phyloP scores from a whole-genome alignment of 225 moss, liverwort and hornwort species.

The Thuidium tamariscinum region DNA sequence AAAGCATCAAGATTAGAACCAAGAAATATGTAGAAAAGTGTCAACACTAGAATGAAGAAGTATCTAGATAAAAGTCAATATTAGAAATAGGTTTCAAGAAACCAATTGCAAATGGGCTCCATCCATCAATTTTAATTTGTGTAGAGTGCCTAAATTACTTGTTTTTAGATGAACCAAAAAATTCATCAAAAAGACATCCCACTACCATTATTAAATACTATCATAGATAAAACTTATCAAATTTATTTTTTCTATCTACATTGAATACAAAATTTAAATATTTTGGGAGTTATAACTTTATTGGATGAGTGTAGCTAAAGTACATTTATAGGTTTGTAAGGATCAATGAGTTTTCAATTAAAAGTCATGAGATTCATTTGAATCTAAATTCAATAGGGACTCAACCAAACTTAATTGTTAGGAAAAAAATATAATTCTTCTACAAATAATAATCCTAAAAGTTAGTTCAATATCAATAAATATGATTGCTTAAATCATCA shows the following conservation, averaged over 20 bases:
- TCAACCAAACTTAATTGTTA: background rate
- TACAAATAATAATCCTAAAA: background rate
- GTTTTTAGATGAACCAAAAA: background rate
- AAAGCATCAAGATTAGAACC: rapidly evolving
- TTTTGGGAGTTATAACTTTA: background rate
- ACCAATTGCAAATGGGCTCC: background rate
- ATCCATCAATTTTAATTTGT: background rate
- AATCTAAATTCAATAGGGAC: background rate
- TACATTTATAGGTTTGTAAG: rapidly evolving
- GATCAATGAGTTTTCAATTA: background rate
- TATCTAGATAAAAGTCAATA: background rate
- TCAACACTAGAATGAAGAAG: rapidly evolving
- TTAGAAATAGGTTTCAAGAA: background rate
- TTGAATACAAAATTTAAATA: background rate
- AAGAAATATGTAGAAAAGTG: background rate
- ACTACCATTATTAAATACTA: background rate
- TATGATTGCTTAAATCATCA: background rate
- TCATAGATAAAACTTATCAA: background rate
- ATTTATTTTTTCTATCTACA: background rate
- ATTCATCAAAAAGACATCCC: rapidly evolving
- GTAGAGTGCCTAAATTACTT: background rate
- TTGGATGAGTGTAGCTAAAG: rapidly evolving
- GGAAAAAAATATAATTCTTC: background rate
- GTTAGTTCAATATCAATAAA: background rate
- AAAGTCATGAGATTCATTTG: background rate